Percentiles rank a stretch among this genome's conserved stretches.
These are phyloP conservation scores for Ceratobasidium sp. DNA, from an alignment of 1,284 basidiomycete genomes.

Conservation along the genomic window DNA sequence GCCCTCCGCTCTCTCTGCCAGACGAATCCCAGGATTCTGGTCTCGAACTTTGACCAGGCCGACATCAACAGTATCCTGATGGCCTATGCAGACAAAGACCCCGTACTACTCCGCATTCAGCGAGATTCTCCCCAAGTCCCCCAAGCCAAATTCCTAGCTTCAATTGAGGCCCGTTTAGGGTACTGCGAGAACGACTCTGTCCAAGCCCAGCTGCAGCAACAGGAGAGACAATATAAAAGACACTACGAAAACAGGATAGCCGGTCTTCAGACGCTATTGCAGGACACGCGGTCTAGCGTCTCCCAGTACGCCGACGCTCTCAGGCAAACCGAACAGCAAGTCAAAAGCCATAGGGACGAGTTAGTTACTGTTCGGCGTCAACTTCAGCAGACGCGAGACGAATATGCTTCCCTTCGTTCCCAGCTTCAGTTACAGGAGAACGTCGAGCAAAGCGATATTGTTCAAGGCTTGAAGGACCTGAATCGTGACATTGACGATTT, in stretches of 20 bases:
- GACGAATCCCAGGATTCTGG: neutral
- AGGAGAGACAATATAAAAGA: neutral
- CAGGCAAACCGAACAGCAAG: neutral
- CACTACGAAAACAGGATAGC: no score
- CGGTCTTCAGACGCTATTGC: neutral
- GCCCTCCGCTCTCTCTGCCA: neutral
- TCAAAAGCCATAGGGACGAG: neutral
- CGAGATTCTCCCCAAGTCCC: neutral
- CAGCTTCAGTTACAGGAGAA: constrained; percentile 42
- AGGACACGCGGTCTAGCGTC: neutral
- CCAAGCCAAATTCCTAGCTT: neutral
- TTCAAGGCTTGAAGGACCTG: constrained; percentile 21
- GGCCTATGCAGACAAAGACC: neutral
- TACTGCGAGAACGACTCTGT: neutral
- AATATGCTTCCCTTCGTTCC: neutral
- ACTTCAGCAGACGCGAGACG: neutral
- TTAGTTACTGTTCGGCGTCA: neutral
- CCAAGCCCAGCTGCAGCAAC: neutral
- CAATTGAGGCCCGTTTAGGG: constrained; percentile 5
- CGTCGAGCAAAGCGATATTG: constrained; percentile 36
- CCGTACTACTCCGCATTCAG: constrained; percentile 28
- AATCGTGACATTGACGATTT: constrained; percentile 35
- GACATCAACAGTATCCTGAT: neutral
- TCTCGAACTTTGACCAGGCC: neutral
- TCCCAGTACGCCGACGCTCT: neutral